phyloP scores from a whole-genome alignment of 768 basidiomycete genomes.

The Basidioascus undulatus region DNA sequence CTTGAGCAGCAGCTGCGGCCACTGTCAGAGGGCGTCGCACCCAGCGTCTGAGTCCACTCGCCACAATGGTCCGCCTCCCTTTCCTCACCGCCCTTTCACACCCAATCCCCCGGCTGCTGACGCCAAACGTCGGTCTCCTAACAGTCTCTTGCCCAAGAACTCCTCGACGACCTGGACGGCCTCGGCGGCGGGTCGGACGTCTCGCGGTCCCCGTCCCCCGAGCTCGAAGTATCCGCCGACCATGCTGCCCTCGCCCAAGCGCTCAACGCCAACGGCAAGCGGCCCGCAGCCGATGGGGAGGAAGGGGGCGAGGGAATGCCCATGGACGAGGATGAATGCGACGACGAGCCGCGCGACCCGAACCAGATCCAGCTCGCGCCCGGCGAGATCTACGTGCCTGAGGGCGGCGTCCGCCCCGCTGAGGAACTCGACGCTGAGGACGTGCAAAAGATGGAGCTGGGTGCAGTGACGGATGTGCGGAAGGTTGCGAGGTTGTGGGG shows the following conservation, averaged over 20 bases:
- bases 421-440: conserved; percentile 86
- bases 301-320: conserved; percentile 22
- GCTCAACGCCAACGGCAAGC: conserved; percentile 5
- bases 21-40: no score
- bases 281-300: conserved; percentile 19
- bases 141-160: conserved; percentile 65
- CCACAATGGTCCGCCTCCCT: no score
- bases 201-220: neutral
- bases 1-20: no score
- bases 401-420: conserved; percentile 71
- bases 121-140: no score
- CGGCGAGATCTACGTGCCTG: conserved; percentile 18
- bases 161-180: conserved; percentile 74
- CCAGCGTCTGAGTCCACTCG: no score
- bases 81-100: no score
- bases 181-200: conserved; percentile 32
- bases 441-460: conserved; percentile 82
- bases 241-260: conserved; percentile 8
- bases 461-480: conserved; percentile 54
- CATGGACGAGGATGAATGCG: conserved; percentile 26
- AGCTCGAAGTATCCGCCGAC: conserved; percentile 17
- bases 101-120: no score
- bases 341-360: conserved; percentile 33
- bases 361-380: conserved; percentile 27
- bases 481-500: conserved; percentile 73